phyloP scores from a whole-genome alignment of 805 yeast species.

The Kodamaea laetipori region DNA sequence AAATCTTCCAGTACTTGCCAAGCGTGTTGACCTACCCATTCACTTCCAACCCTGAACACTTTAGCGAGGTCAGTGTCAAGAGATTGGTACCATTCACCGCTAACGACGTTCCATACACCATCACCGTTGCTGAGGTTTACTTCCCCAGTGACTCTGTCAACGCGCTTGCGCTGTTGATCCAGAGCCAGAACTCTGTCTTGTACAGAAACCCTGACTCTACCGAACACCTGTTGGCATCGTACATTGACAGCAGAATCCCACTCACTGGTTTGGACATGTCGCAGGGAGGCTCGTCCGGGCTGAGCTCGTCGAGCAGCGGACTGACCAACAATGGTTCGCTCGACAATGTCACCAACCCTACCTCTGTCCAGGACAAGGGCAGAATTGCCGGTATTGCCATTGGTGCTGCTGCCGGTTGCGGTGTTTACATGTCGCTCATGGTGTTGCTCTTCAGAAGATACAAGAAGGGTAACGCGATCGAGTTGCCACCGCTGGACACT shows the following conservation, averaged over 20 bases:
- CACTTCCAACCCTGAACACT: conserved; percentile 23
- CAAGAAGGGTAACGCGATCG: conserved; percentile 39
- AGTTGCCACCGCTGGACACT: conserved; percentile 43
- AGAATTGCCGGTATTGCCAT: conserved; percentile 76
- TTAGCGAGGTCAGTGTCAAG: conserved; percentile 55
- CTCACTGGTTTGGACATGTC: conserved; percentile 44
- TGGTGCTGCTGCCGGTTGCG: conserved; percentile 81
- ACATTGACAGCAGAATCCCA: conserved; percentile 75
- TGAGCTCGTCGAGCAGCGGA: conserved; percentile 10
- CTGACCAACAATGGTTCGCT: conserved; percentile 36
- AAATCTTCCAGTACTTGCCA: conserved; percentile 85
- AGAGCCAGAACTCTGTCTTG: conserved; percentile 54
- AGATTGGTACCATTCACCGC: conserved; percentile 78
- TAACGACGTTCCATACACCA: conserved; percentile 55
- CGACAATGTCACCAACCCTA: conserved; percentile 23
- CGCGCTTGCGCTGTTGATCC: conserved; percentile 51
- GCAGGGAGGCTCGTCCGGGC: conserved; percentile 13
- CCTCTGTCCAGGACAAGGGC: conserved; percentile 27
- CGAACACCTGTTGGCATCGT: conserved; percentile 56
- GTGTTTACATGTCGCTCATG: conserved; percentile 62
- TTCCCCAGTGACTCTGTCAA: conserved; percentile 61
- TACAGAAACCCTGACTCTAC: conserved; percentile 62
- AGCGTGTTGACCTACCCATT: conserved; percentile 66
- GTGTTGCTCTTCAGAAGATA: conserved; percentile 54
- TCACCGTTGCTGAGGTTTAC: conserved; percentile 86